A percentile compares a stretch with the other conserved stretches of the same genome.
phyloP scores from a whole-genome alignment of 371 early-diverging fungal species.

The Blakeslea trispora region DNA sequence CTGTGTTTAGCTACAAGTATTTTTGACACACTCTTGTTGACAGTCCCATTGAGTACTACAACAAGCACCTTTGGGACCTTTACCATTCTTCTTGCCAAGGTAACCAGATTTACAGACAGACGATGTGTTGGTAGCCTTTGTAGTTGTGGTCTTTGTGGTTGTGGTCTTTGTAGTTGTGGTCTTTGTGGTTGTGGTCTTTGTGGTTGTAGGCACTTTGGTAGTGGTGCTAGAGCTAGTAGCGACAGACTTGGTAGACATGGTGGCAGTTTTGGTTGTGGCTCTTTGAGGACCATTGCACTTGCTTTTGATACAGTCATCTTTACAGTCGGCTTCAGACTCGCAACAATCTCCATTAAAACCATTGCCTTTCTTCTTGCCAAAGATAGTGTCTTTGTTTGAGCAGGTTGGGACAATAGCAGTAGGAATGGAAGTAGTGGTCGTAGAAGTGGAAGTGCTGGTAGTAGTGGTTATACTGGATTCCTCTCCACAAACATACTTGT shows the following conservation, averaged over 20 bases:
- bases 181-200: neutral
- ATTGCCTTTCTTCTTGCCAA: slow-evolving; percentile 1
- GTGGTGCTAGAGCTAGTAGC: neutral
- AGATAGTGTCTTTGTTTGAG: neutral
- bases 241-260: neutral
- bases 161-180: neutral
- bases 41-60: slow-evolving; percentile 11
- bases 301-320: slow-evolving; percentile 5
- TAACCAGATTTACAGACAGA: neutral
- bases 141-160: neutral
- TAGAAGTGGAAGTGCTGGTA: neutral
- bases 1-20: slow-evolving; percentile 2
- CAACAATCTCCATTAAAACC: slow-evolving; percentile 9
- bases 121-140: neutral
- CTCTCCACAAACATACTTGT: too few relatives aligned
- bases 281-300: slow-evolving; percentile 1
- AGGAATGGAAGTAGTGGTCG: neutral
- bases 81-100: slow-evolving; percentile 3
- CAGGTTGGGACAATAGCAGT: neutral
- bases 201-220: neutral
- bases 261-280: neutral
- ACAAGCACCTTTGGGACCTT: slow-evolving; percentile 8
- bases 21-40: slow-evolving; percentile 13
- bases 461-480: too few relatives aligned
- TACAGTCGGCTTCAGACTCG: slow-evolving; percentile 3